These are phyloP conservation scores for Xylaria sp. DNA, from an alignment of 2,329 filamentous ascomycete genomes.

Conservation along the genomic window DNA sequence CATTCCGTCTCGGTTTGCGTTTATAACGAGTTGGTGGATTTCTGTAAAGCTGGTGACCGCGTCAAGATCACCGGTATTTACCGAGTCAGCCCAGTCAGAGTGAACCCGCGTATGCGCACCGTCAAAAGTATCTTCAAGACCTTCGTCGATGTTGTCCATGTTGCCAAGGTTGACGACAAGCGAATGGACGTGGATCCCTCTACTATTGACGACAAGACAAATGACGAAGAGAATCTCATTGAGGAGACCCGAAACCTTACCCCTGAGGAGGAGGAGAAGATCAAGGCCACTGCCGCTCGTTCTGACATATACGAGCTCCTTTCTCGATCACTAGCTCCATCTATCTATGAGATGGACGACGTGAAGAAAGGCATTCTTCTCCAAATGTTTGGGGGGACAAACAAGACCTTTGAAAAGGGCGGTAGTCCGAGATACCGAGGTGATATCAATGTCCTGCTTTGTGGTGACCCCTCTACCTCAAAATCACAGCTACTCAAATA, in stretches of 20 bases:
- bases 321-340: slow-evolving; percentile 86
- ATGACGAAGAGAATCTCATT: slow-evolving; percentile 71
- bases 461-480: slow-evolving; percentile 93
- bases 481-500: slow-evolving; percentile 96
- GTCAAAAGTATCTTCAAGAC: slow-evolving; percentile 98
- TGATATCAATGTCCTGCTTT: slow-evolving; percentile 95
- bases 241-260: slow-evolving; percentile 84
- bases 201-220: slow-evolving; percentile 80
- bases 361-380: slow-evolving; percentile 98
- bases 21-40: slow-evolving; percentile 95
- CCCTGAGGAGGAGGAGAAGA: slow-evolving; percentile 87
- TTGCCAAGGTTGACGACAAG: slow-evolving; percentile 95
- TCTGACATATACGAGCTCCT: slow-evolving; percentile 92
- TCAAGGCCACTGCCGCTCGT: slow-evolving; percentile 76
- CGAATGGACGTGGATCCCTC: slow-evolving; percentile 89
- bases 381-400: slow-evolving; percentile 95
- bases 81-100: slow-evolving; percentile 87
- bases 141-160: slow-evolving; percentile 91
- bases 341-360: slow-evolving; percentile 97
- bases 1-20: slow-evolving; percentile 96
- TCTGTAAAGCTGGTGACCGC: slow-evolving; percentile 96
- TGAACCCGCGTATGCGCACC: slow-evolving; percentile 89
- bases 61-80: slow-evolving; percentile 97
- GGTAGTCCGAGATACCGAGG: slow-evolving; percentile 94
- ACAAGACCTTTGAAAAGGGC: slow-evolving; percentile 96